These are phyloP conservation scores for Gossypium anomalum DNA, from an alignment of 345 rosid species.

Conservation along the genomic window DNA sequence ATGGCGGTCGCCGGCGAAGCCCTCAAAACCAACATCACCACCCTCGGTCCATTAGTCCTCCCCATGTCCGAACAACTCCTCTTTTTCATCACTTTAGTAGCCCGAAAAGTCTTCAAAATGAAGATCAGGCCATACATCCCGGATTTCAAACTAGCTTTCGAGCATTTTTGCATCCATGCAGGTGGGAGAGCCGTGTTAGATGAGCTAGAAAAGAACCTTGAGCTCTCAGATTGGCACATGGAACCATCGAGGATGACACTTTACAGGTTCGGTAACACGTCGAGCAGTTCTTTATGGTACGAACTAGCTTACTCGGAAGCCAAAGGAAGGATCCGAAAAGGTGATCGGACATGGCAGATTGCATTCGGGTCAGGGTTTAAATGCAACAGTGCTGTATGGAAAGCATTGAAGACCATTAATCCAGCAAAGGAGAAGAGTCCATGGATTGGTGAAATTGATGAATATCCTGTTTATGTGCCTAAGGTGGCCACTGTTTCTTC, in stretches of 20 bases:
- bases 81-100: neutral
- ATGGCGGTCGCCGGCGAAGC: constrained; percentile 12
- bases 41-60: constrained; percentile 7
- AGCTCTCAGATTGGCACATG: constrained; percentile 10
- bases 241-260: constrained; percentile 22
- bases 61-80: constrained; percentile 18
- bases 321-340: constrained; percentile 11
- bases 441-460: constrained; percentile 9
- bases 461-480: constrained; percentile 8
- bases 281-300: constrained; percentile 21
- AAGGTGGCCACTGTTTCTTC: constrained; percentile 2
- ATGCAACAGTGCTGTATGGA: constrained; percentile 20
- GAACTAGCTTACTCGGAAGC: constrained; percentile 20
- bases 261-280: constrained; percentile 19
- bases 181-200: constrained; percentile 16
- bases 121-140: constrained; percentile 12
- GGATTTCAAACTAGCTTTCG: constrained; percentile 6
- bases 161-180: constrained; percentile 16
- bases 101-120: constrained; percentile 1
- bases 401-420: neutral
- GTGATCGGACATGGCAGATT: constrained; percentile 19
- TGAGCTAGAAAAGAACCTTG: constrained; percentile 5
- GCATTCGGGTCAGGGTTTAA: constrained; percentile 22
- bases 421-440: constrained; percentile 10
- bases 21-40: constrained; percentile 10